A percentile compares a stretch with the other conserved stretches of the same genome.
Evolutionary conservation across 352 stramenopile species (phyloP).

Genomic region (Pythium insidiosum): DNA sequence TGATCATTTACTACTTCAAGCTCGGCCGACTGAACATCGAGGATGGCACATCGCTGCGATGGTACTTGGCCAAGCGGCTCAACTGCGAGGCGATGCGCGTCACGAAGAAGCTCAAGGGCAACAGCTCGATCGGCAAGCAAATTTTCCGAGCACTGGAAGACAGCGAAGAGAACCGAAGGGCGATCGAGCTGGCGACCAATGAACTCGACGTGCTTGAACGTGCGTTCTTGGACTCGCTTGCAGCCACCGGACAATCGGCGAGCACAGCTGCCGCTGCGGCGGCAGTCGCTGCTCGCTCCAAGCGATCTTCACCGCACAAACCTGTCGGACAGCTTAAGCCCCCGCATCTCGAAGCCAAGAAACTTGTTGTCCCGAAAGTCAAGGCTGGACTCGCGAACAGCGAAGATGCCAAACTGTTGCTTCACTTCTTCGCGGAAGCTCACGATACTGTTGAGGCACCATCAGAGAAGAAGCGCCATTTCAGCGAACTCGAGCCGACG

Average conservation of each 20-base stretch:
- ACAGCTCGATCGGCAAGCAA: conserved; percentile 85
- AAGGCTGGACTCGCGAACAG: conserved; percentile 21
- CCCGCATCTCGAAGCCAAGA: conserved; percentile 15
- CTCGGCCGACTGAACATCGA: conserved; percentile 67
- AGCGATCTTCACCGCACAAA: conserved; percentile 16
- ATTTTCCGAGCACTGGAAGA: conserved; percentile 78
- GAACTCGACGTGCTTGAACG: conserved; percentile 58
- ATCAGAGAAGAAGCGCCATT: conserved; percentile 62
- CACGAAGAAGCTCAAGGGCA: conserved; percentile 86
- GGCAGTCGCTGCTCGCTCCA: background rate
- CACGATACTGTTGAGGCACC: conserved; percentile 21
- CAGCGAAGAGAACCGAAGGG: conserved; percentile 39
- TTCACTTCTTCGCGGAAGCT: conserved; percentile 70
- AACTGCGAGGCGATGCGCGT: conserved; percentile 87
- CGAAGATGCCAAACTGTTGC: conserved; percentile 64
- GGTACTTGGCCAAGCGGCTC: conserved; percentile 77
- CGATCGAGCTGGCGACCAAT: conserved; percentile 40
- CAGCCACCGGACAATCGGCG: conserved; percentile 12
- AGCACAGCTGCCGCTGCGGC: background rate
- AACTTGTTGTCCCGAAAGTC: conserved; percentile 14
- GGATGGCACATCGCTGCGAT: conserved; percentile 76
- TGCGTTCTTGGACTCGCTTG: conserved; percentile 67
- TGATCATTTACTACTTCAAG: conserved; percentile 86
- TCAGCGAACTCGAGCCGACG: conserved; percentile 32
- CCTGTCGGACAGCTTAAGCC: conserved; percentile 4